Base-by-base conservation (phyloP, 257 asterid genomes). In the Primulina tabacum region DNA sequence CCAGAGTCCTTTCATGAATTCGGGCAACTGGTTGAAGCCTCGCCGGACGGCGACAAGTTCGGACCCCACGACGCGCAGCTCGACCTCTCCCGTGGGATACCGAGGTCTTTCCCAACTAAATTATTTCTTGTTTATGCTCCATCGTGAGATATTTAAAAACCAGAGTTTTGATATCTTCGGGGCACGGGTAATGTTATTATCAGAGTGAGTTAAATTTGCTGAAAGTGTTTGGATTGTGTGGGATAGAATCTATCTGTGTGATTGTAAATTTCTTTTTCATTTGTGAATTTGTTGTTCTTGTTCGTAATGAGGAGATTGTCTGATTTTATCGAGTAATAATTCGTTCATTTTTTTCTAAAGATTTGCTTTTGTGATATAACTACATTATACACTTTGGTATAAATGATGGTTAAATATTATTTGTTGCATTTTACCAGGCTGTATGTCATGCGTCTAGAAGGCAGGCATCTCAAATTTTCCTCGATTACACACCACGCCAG, bases 1-100 rank as follows among this genome's bases (percentile, higher is more conserved):
- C 70, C 92, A 53, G 89, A 87, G 69, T 90, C 79, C 83, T 92
- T 92, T 81, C 76, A 66, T 30, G 96, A 86, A 71, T 92, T 79
- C 64, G 98, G 98, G 10, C 97, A 90, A 77, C 92, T 92, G 3
- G 74, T 92, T 67, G 92, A 83, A 67, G 78, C 92, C 50, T 79
- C 85, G 21, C 71, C 77, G 18, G 99, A 93, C 62, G 95, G 94
- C 30, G 95, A 86, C 18, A 81, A 80, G 69, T 93, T 82, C 67
- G 97, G 97, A 17, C 92, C 96, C 14, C 69, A 28, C 16, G 97
- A 90, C 71, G 99, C 99, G 61, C 95, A 82, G 73, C 92, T 90
- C 74, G 95, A 93, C 81, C 92, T 93, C 32, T 77, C 83, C 38
- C 84, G 60, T 37, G 98, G 98, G 69, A 78, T 69, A 20, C 98